Base-by-base conservation (phyloP, 768 basidiomycete species). In the Kockovaella imperatae region DNA sequence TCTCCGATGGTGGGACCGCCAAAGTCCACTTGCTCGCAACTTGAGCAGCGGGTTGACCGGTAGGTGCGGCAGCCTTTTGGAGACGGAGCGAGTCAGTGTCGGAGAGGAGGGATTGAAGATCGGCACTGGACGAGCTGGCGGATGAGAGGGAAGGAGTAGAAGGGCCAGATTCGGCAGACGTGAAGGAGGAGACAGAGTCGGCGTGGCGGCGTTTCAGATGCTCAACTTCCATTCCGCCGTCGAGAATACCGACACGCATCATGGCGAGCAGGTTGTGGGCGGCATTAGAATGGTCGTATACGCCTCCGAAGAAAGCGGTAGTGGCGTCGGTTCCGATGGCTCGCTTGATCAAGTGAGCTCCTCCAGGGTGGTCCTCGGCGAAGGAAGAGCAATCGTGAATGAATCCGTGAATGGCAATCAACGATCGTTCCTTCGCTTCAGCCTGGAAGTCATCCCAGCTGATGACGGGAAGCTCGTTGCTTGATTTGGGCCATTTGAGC, bases 291-390 rank as follows among this genome's bases (percentile, higher is more conserved):
- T 88, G 87, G 57, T 86, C 84, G 62, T 87, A 87, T 0, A 89
- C 83, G 50, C 85, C 86, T 53, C 90, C 90, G 62, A 93, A 90
- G 77, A 93, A 95, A 5, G 89, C 88, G 0, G 87, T 86, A 3
- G 88, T 88, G 2, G 86, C 89, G 61, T 93, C 90, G 68, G 80
- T 86, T 48, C 90, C 90, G 59, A 90, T 84, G 69, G 83, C 78
- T 71, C 86, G 85, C 57, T 81, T 79, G 50, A 96, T 74, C 23
- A 88, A 74, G 64, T 90, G 86, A 3, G 83, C 80, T 13, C 90
- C 90, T 57, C 90, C 89, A 3, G 90, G 90, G 67, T 95, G 89
- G 54, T 93, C 87, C 35, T 89, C 84, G 49, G 85, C 78, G 75
- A 93, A 95, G 15, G 77, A 73, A 0, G 82, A 77, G 35, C 87